Evolutionary conservation across 495 filamentous ascomycete species (phyloP), one percentile per base, ranked within the genome.

Genomic region (Venustampulla echinocandica): DNA sequence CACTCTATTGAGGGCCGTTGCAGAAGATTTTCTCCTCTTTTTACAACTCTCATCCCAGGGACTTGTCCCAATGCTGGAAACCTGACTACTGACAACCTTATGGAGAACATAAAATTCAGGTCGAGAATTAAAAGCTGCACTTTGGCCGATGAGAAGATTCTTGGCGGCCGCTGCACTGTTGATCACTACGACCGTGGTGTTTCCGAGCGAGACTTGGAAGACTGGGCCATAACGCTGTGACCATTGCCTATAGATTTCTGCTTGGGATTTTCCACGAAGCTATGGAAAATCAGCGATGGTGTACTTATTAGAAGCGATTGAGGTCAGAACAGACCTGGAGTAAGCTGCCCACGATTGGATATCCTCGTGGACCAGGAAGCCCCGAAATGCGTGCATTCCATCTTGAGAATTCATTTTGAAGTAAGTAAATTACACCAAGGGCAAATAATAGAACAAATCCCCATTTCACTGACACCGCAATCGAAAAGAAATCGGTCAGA

Each of bases 31-130:
- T 52, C 79, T 66, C 47, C 76, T 68, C 33, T 69, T 58, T 54
- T 80, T 82, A 11, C 77, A 58, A 5, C 70, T 75, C 1, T 81
- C 77, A 41, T 68, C 73, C 47, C 74, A 81, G 0, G 77, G 77
- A 0, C 72, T 75, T 0, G 78, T 76, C 14, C 78, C 79, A 42
- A 82, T 81, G 0, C 76, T 81, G 4, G 76, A 73, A n/a, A 76
- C 77, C 2, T 75, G 68, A 1, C 74, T 79, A 18, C 70, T 76
- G 27, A 27, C 27, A 50, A 79, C 75, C 61, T 76, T 77, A 44
- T 82, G 78, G 52, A 80, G 81, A 4, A 76, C 81, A 61, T 80
- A 80, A 25, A 76, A 69, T 41, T 74, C 71, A 1, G 79, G 78
- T 44, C 77, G 61, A 6, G 72, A 77, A 49, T 69, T 75, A 33